phyloP scores from a whole-genome alignment of 2,329 filamentous ascomycete species.

The Colletotrichum spinosum region DNA sequence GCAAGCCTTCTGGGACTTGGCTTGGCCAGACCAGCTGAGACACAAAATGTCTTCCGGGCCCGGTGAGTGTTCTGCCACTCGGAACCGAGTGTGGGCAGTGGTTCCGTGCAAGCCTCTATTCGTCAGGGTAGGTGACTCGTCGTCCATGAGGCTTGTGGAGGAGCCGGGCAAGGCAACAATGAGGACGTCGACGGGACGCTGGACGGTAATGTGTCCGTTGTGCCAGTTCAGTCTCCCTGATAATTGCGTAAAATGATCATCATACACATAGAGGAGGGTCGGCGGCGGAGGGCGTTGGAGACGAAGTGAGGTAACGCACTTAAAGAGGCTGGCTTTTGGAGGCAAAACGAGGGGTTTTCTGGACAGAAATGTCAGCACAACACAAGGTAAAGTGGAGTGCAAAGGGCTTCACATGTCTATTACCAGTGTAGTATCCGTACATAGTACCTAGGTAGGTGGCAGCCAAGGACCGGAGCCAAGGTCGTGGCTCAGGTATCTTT shows the following conservation, averaged over 20 bases:
- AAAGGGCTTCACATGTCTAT: no score
- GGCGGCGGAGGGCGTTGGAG: conserved; percentile 1
- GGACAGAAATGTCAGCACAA: no score
- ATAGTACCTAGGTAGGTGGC: no score
- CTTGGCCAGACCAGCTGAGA: conserved; percentile 18
- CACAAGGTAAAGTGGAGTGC: no score
- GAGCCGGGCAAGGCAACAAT: background rate
- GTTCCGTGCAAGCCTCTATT: conserved; percentile 1
- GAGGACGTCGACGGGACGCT: background rate
- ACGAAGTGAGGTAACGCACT: background rate
- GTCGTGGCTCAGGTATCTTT: no score
- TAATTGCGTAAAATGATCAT: conserved; percentile 2
- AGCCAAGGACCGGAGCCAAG: no score
- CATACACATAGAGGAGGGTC: conserved; percentile 7
- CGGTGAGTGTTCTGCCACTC: conserved; percentile 15
- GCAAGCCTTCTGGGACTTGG: conserved; percentile 1
- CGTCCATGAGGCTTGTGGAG: conserved; percentile 15
- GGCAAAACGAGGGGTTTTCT: no score
- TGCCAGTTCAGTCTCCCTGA: conserved; percentile 6
- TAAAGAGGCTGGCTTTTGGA: no score
- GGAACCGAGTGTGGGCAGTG: background rate
- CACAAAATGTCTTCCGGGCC: background rate
- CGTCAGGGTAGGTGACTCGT: conserved; percentile 29
- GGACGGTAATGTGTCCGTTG: conserved; percentile 23
- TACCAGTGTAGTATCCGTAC: no score